Evolutionary conservation across 371 early-diverging fungal species (phyloP).

Genomic region (Parasitella parasitica): DNA sequence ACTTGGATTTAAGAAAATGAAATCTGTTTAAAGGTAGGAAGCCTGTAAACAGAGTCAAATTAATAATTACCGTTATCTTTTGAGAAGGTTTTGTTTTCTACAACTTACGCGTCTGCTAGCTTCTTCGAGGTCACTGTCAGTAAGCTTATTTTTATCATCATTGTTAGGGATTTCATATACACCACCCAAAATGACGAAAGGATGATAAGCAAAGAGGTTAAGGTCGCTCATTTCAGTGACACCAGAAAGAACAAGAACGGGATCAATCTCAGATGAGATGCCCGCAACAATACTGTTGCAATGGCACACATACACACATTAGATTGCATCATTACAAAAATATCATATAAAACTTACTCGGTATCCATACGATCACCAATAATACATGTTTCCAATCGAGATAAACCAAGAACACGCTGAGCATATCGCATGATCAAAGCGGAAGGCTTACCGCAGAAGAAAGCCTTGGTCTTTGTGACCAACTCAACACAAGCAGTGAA

Average conservation of each 20-base stretch:
- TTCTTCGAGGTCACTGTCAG: conserved; percentile 43
- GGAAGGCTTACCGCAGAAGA: conserved; percentile 68
- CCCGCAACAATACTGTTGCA: conserved; percentile 48
- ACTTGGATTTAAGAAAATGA: background rate
- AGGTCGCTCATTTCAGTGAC: conserved; percentile 58
- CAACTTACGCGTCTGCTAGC: conserved; percentile 42
- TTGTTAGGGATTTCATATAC: conserved; percentile 59
- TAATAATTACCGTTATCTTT: background rate
- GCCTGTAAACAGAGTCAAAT: background rate
- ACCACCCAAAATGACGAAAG: conserved; percentile 60
- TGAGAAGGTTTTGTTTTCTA: background rate
- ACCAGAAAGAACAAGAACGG: conserved; percentile 65
- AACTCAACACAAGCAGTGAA: conserved; percentile 63
- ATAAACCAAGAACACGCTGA: conserved; percentile 55
- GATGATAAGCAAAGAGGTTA: conserved; percentile 57
- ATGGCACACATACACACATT: background rate
- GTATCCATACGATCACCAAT: conserved; percentile 76
- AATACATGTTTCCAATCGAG: conserved; percentile 64
- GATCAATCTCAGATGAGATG: conserved; percentile 61
- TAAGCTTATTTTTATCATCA: conserved; percentile 39
- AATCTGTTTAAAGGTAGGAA: conserved; percentile 16
- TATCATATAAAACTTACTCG: conserved; percentile 32
- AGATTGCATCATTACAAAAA: background rate
- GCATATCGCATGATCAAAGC: conserved; percentile 71
- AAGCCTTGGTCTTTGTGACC: conserved; percentile 66